Percentiles rank a stretch among this genome's conserved stretches.
These are phyloP conservation scores for Triglochin maritima DNA, from an alignment of 106 monocot species.

Conservation along the genomic window DNA sequence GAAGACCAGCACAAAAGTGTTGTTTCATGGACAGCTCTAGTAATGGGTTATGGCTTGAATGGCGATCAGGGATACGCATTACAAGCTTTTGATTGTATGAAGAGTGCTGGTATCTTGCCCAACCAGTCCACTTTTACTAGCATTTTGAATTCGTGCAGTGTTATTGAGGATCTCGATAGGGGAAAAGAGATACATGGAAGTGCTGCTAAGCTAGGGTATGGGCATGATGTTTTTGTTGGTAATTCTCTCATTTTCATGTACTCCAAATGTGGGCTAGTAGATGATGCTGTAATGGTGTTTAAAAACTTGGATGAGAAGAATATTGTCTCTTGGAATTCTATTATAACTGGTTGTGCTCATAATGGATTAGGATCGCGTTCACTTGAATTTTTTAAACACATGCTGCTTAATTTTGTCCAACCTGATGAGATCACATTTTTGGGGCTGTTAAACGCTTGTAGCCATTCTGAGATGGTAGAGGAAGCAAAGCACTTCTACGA, in stretches of 20 bases:
- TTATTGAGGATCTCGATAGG: conserved; percentile 42
- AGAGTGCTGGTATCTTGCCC: conserved; percentile 27
- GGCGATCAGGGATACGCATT: conserved; percentile 44
- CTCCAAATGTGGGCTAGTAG: conserved; percentile 51
- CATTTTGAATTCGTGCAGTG: conserved; percentile 44
- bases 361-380: conserved; percentile 49
- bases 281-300: conserved; percentile 35
- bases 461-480: conserved; percentile 63
- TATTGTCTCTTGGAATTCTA: conserved; percentile 78
- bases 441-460: conserved; percentile 68
- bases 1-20: conserved; percentile 32
- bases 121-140: conserved; percentile 62
- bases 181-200: conserved; percentile 43
- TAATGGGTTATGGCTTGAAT: conserved; percentile 46
- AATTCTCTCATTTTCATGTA: conserved; percentile 67
- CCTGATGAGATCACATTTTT: conserved; percentile 82
- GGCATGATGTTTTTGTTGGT: conserved; percentile 48
- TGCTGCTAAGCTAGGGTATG: conserved; percentile 36
- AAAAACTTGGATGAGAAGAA: conserved; percentile 30
- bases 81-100: conserved; percentile 33
- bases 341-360: conserved; percentile 67
- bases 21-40: conserved; percentile 59
- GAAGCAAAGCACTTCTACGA: conserved; percentile 49
- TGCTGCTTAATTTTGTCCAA: conserved; percentile 18
- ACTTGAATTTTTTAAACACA: conserved; percentile 37